Evolutionary conservation across 169 alveolate genomes (phyloP).

Genomic region (Eimeria falciformis): DNA sequence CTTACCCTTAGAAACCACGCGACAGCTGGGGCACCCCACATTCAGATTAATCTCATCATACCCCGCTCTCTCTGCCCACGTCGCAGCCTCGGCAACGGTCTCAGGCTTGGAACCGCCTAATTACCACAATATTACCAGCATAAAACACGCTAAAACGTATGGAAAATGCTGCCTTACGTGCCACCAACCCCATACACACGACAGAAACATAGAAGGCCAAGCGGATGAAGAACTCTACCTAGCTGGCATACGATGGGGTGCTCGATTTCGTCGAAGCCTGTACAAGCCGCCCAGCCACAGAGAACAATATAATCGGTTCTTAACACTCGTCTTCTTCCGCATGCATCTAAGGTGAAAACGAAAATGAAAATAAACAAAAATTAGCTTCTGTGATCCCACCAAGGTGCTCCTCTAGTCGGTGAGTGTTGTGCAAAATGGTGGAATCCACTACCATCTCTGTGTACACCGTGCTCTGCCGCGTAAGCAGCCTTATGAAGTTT

Average conservation of each 20-base stretch:
- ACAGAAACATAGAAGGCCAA: no score
- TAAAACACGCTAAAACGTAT: no score
- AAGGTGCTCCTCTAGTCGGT: conserved; percentile 32
- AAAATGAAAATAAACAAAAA: not conserved
- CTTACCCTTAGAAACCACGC: conserved; percentile 92
- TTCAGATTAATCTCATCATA: conserved; percentile 96
- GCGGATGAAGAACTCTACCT: conserved; percentile 83
- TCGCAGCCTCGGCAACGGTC: conserved; percentile 92
- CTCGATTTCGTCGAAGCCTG: conserved; percentile 85
- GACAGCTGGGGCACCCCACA: conserved; percentile 95
- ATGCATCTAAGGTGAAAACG: not conserved
- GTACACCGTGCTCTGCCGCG: conserved; percentile 72
- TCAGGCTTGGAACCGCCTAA: conserved; percentile 92
- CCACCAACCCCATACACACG: no score
- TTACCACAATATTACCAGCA: no score
- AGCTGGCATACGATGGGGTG: conserved; percentile 94
- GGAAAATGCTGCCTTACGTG: no score
- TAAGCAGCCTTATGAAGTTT: conserved; percentile 67
- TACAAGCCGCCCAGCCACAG: conserved; percentile 11
- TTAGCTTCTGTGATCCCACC: conserved; percentile 23
- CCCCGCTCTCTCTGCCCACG: conserved; percentile 90
- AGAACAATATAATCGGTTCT: not conserved
- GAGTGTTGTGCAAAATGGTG: conserved; percentile 68
- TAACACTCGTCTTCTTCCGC: not conserved
- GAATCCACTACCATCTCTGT: conserved; percentile 76